phyloP scores from a whole-genome alignment of 2,329 filamentous ascomycete species.

The Exophiala sideris region DNA sequence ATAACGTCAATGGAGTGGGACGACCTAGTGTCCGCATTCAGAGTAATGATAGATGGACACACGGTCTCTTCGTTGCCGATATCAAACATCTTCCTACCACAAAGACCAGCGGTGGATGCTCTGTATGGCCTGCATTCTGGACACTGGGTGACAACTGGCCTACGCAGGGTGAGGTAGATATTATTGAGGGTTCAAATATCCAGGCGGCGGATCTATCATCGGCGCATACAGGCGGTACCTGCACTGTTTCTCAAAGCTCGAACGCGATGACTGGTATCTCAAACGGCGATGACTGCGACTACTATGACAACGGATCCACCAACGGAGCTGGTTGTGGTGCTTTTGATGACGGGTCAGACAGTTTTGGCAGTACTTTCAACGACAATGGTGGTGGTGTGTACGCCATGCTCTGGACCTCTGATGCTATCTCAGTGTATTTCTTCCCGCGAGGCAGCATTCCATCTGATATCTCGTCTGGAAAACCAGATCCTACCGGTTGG shows the following conservation, averaged over 20 bases:
- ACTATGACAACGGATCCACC: constrained; percentile 37
- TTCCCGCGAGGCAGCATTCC: constrained; percentile 48
- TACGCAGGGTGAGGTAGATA: constrained; percentile 48
- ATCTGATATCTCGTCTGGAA: constrained; percentile 43
- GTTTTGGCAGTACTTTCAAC: constrained; percentile 56
- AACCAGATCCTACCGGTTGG: constrained; percentile 41
- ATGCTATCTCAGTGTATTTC: constrained; percentile 68
- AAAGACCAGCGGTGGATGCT: constrained; percentile 36
- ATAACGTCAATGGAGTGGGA: constrained; percentile 40
- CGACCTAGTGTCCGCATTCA: constrained; percentile 46
- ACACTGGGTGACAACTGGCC: constrained; percentile 45
- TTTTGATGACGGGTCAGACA: constrained; percentile 24
- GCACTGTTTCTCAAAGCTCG: constrained; percentile 44
- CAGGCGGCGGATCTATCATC: constrained; percentile 42
- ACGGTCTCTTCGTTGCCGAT: constrained; percentile 48
- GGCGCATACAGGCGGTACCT: constrained; percentile 46
- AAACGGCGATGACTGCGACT: constrained; percentile 33
- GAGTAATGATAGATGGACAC: constrained; percentile 42
- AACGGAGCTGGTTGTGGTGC: constrained; percentile 41
- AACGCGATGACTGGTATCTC: constrained; percentile 48
- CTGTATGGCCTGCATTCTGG: constrained; percentile 42
- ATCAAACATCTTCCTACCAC: constrained; percentile 46
- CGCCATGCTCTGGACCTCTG: constrained; percentile 70
- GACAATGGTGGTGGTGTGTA: constrained; percentile 59
- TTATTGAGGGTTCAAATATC: constrained; percentile 52